Evolutionary conservation across 148 eudicot species (phyloP), one percentile per base, ranked within the genome.

Genomic region (Oxyria digyna): DNA sequence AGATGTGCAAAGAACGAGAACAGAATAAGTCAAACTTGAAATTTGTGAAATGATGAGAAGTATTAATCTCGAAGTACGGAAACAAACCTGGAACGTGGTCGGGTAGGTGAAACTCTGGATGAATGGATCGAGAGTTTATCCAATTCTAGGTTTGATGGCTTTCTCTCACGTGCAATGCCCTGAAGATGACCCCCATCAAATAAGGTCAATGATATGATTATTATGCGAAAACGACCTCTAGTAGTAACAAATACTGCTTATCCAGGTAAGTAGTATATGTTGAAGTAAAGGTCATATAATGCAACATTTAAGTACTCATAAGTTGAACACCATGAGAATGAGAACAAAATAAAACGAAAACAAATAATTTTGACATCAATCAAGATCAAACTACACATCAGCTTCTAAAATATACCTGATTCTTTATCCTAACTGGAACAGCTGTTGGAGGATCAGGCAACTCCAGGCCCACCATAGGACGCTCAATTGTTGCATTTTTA

Each of bases 111-210:
- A 71, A 84, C 83, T 76, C 97, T 85, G 21, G 92, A 88, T 14
- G 97, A 90, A 80, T 94, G 97, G 82, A 84, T 78, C 66, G 86
- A 90, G 74, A 88, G 85, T 75, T 78, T 81, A 35, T 82, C 96
- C 8, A 88, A 50, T 71, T 90, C 89, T 69, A 81, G 57, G 42
- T 71, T 71, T 10, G 83, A 89, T 72, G 72, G 68, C 54, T 82
- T 93, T 77, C 88, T 88, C 65, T 88, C 80, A 62, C 77, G 75
- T 65, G 81, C 78, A 64, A 70, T 71, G 31, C 85, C 96, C 96
- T 87, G 80, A 31, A 73, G 52, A 76, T 42, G 24, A 71, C 59
- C 15, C 59, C 15, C 69, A 72, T 15, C 54, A 62, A 42, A 67
- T n/a, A 13, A 55, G 32, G 33, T 59, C 38, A 59, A 29, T 27